Base-by-base conservation (phyloP, 139 green algal species). In the Gonium pectorale region DNA sequence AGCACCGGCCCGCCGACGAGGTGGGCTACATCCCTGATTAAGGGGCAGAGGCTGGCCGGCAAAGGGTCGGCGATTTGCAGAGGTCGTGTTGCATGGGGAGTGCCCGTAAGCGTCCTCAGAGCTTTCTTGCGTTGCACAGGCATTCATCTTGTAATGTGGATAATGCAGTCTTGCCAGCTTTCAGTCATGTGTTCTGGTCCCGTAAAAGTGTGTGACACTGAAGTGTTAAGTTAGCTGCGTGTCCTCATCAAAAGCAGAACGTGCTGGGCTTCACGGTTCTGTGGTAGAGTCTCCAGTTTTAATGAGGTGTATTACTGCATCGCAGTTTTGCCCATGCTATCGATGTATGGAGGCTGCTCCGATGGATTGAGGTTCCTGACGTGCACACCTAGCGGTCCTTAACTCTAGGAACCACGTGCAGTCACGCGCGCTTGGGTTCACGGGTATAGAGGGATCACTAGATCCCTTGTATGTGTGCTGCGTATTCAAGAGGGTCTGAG, bases 21-120 rank as follows among this genome's bases (percentile, higher is more conserved):
- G 33, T 77, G 2, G 46, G 40, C 3, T 91, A 91, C 44, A 51
- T 88, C 0, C 88, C 88, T 0, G 69, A 83, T 22, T 88, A 63
- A 69, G 43, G 19, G 13, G 13, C 46, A 15, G 40, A 44, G 24
- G 66, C 33, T 72, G 21, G 3, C 33, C 33, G 24, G 66, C 3
- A 56, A 56, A 17, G 17, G 49, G 49, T 13, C 13, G 13, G 49
- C 17, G 49, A 17, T 56, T 13, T 56, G 49, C 49, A n/a, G n/a
- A n/a, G n/a, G n/a, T n/a, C n/a, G n/a, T n/a, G n/a, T n/a, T n/a
- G n/a, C n/a, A n/a, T n/a, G n/a, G n/a, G n/a, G n/a, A n/a, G 13
- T 56, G 49, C 49, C 13, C 49, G 17, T 56, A 17, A 26, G 49
- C 49, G 49, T 56, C 13, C 13, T 13, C 49, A 56, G 49, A 13